Conservation (phyloP, 1,284 basidiomycete genomes). For the Hymenochaete sp. region DNA sequence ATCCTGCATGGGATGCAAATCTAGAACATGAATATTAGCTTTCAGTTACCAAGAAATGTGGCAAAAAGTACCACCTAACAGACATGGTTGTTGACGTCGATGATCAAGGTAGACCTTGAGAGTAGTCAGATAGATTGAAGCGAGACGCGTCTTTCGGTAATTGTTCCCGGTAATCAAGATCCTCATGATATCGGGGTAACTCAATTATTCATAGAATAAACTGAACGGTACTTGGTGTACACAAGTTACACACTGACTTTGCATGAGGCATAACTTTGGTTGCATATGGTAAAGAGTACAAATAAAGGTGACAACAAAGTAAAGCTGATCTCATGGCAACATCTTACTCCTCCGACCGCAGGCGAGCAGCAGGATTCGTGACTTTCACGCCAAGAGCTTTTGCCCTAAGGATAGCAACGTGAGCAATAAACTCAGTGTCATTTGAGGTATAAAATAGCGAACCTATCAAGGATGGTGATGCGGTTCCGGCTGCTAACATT, state of each 20-base stretch:
- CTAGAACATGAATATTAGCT: constrained; percentile 27
- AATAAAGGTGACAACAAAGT: constrained; percentile 7
- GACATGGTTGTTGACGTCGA: constrained; percentile 3
- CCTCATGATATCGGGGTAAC: too few species aligned
- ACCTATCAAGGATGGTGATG: constrained; percentile 86
- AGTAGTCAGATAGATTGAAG: too few species aligned
- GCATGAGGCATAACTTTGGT: constrained; percentile 13
- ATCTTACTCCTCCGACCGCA: constrained; percentile 90
- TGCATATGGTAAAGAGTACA: constrained; percentile 13
- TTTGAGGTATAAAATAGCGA: constrained; percentile 21
- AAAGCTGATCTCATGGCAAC: constrained; percentile 6
- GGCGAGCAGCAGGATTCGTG: constrained; percentile 89
- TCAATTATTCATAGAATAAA: too few species aligned
- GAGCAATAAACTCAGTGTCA: background rate
- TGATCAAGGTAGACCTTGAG: too few species aligned
- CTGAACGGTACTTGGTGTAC: too few species aligned
- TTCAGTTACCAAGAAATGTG: background rate
- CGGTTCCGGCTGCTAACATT: constrained; percentile 97
- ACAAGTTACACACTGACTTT: background rate
- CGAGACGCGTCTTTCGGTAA: too few species aligned
- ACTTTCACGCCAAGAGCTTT: constrained; percentile 89
- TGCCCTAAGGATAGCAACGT: constrained; percentile 45
- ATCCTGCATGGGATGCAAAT: constrained; percentile 78
- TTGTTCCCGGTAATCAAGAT: too few species aligned
- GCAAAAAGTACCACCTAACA: constrained; percentile 9